Evolutionary conservation across 192 early-diverging fungal genomes (phyloP).

Genomic region (Backusella luteola): DNA sequence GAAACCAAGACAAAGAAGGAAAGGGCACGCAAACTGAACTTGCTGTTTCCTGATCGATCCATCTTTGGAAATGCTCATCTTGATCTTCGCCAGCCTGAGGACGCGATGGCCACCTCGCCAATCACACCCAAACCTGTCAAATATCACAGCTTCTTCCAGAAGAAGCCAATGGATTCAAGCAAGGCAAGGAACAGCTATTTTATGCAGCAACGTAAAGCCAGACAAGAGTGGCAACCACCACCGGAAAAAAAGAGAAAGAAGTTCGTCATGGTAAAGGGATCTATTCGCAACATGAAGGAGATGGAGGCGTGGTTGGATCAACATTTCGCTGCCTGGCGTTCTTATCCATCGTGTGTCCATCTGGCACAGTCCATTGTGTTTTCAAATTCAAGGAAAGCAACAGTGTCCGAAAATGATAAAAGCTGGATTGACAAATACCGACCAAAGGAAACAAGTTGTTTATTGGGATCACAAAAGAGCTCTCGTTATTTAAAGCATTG

Average conservation of each 20-base stretch:
- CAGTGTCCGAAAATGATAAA: neutral
- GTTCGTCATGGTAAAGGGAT: neutral
- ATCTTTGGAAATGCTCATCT: conserved; percentile 5
- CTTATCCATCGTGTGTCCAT: neutral
- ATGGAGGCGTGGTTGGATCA: neutral
- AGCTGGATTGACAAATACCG: conserved; percentile 25
- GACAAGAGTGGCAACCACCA: neutral
- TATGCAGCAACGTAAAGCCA: neutral
- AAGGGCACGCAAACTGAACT: neutral
- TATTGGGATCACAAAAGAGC: conserved; percentile 8
- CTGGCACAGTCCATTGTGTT: neutral
- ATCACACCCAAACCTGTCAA: neutral
- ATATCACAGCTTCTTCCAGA: neutral
- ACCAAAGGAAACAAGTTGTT: neutral
- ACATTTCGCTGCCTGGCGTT: neutral
- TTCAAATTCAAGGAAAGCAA: neutral
- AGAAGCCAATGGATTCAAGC: neutral
- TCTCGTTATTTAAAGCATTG: conserved; percentile 18
- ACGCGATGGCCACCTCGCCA: neutral
- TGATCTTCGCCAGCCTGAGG: neutral
- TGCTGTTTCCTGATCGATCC: neutral
- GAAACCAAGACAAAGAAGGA: neutral
- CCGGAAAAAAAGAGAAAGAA: neutral
- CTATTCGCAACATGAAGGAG: neutral
- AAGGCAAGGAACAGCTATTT: neutral